These are phyloP conservation scores for Kodamaea arcana DNA, from an alignment of 1,139 yeast genomes.

Conservation along the genomic window DNA sequence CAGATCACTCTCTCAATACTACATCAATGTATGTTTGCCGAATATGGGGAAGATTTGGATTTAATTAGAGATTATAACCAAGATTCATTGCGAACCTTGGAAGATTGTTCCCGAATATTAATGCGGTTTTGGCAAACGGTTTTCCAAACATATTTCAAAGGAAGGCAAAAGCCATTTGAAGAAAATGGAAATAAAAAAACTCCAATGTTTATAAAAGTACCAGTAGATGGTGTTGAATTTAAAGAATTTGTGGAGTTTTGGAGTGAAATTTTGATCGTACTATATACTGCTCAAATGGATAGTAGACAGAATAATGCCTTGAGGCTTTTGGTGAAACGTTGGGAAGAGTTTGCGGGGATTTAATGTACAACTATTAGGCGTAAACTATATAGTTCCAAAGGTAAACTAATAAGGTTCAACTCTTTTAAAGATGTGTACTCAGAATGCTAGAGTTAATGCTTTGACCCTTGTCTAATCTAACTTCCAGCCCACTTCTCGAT, in stretches of 20 bases:
- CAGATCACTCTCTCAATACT: slow-evolving; percentile 43
- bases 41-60: slow-evolving; percentile 56
- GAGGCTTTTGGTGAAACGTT: slow-evolving; percentile 31
- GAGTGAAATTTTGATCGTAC: slow-evolving; percentile 37
- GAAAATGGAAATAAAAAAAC: slow-evolving; percentile 16
- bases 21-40: slow-evolving; percentile 49
- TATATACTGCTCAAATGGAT: slow-evolving; percentile 41
- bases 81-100: slow-evolving; percentile 27
- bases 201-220: slow-evolving; percentile 23
- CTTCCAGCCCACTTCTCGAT: too few species aligned
- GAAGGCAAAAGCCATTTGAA: slow-evolving; percentile 22
- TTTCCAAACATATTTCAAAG: slow-evolving; percentile 44
- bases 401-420: too few species aligned
- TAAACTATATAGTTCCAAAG: too few species aligned
- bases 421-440: too few species aligned
- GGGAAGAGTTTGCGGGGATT: slow-evolving; percentile 36
- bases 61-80: slow-evolving; percentile 45
- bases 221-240: slow-evolving; percentile 26
- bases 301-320: slow-evolving; percentile 37
- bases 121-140: slow-evolving; percentile 55
- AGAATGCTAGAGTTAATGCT: too few species aligned
- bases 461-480: too few species aligned
- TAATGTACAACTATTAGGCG: too few species aligned
- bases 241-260: slow-evolving; percentile 48
- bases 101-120: slow-evolving; percentile 41